These are phyloP conservation scores for Cenchrus americanus DNA, from an alignment of 176 grass and related monocot genomes.

Conservation along the genomic window DNA sequence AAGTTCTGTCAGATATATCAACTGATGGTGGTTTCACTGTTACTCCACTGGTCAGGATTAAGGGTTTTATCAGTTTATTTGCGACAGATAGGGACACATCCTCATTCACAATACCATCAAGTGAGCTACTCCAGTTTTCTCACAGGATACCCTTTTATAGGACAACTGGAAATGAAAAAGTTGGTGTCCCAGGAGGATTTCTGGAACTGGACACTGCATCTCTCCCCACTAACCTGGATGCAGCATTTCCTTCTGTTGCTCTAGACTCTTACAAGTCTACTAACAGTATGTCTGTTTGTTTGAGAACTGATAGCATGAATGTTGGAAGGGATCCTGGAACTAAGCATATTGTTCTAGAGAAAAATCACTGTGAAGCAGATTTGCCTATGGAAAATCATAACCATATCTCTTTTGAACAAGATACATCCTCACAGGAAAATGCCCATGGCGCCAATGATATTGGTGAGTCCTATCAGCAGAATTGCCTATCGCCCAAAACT, in stretches of 20 bases:
- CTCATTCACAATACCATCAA: constrained; percentile 46
- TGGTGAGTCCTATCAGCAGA: constrained; percentile 36
- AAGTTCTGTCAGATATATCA: constrained; percentile 62
- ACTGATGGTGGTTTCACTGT: constrained; percentile 42
- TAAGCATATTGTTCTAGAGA: constrained; percentile 9
- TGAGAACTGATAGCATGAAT: constrained; percentile 18
- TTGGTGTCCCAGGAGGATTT: constrained; percentile 71
- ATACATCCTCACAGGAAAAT: constrained; percentile 19
- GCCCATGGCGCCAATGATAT: background rate
- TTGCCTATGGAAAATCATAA: constrained; percentile 23
- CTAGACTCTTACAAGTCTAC: constrained; percentile 36
- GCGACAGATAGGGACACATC: constrained; percentile 39
- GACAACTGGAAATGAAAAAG: constrained; percentile 67
- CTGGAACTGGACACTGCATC: constrained; percentile 74
- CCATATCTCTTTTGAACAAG: constrained; percentile 19
- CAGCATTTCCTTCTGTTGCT: constrained; percentile 55
- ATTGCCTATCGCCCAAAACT: background rate
- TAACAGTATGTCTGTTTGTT: background rate
- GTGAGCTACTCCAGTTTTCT: constrained; percentile 76
- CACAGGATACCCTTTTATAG: constrained; percentile 68
- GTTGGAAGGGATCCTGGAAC: constrained; percentile 32
- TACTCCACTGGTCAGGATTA: constrained; percentile 71
- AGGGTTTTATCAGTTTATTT: constrained; percentile 82
- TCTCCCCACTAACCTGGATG: constrained; percentile 64
- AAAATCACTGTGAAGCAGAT: constrained; percentile 11